phyloP scores from a whole-genome alignment of 257 asterid genomes.

The Jacaranda copaia region DNA sequence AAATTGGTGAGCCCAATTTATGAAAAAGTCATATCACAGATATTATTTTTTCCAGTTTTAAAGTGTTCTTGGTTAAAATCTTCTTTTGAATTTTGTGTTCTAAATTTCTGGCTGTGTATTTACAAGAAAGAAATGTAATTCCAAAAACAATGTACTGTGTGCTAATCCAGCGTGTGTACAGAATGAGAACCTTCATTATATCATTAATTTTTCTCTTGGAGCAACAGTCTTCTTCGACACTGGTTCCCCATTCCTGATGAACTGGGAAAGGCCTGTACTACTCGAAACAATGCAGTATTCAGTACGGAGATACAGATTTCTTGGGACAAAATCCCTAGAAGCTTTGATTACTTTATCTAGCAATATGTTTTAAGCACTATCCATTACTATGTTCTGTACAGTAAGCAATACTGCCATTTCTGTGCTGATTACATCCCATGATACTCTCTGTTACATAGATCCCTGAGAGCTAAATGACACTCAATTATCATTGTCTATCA shows the following conservation, averaged over 20 bases:
- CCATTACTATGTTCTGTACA: background rate
- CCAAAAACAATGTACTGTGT: background rate
- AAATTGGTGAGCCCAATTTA: background rate
- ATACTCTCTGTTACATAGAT: background rate
- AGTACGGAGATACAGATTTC: background rate
- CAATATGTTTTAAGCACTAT: background rate
- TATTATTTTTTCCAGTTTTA: background rate
- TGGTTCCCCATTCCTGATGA: conserved; percentile 2
- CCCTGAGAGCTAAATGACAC: conserved; percentile 21
- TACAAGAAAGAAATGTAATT: background rate
- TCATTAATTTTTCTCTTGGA: background rate
- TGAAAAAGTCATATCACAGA: background rate
- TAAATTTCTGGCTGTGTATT: background rate
- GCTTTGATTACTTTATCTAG: background rate
- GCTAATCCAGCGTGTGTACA: background rate
- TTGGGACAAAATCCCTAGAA: background rate
- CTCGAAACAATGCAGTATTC: conserved; percentile 4
- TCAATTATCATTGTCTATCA: background rate
- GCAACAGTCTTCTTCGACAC: background rate
- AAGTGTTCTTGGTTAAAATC: background rate
- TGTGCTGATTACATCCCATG: conserved; percentile 1
- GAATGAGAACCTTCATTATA: background rate
- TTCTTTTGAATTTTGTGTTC: background rate
- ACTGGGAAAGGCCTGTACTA: background rate
- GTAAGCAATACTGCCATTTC: conserved; percentile 7